A percentile compares a stretch with the other conserved stretches of the same genome.
Conservation (phyloP, 768 basidiomycete species). For the Pleurotus platypus region DNA sequence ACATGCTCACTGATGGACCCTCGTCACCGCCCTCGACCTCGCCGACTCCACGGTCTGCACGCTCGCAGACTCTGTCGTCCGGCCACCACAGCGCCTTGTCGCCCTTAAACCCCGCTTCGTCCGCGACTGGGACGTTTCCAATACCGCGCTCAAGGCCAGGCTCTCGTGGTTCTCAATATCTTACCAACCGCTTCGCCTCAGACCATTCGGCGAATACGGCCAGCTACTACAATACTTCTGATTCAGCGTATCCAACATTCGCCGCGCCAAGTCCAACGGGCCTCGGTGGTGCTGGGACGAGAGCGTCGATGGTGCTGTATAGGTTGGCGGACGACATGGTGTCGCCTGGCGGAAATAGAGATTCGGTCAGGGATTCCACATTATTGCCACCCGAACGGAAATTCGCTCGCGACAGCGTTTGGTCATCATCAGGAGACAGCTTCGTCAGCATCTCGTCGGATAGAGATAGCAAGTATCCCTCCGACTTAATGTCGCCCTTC, state of each 20-base stretch:
- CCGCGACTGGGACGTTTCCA: constrained; percentile 13
- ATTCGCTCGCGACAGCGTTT: constrained; percentile 21
- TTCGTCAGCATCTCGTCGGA: constrained; percentile 52
- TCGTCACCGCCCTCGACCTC: constrained; percentile 24
- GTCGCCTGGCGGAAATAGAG: constrained; percentile 27
- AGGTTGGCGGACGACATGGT: constrained; percentile 42
- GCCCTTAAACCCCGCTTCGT: constrained; percentile 45
- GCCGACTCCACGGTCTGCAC: constrained; percentile 12
- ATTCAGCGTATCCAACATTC: neutral
- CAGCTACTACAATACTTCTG: constrained; percentile 5
- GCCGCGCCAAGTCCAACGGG: neutral
- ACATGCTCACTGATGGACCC: constrained; percentile 15
- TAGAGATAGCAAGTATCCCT: constrained; percentile 58
- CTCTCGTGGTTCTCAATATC: constrained; percentile 35
- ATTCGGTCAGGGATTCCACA: constrained; percentile 19
- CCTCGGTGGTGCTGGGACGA: constrained; percentile 19
- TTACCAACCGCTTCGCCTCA: constrained; percentile 38
- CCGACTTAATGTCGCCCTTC: constrained; percentile 17
- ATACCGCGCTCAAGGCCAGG: constrained; percentile 31
- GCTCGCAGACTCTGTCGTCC: constrained; percentile 19
- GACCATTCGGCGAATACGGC: constrained; percentile 25
- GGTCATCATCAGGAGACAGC: constrained; percentile 34
- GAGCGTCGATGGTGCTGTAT: constrained; percentile 67
- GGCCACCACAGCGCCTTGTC: constrained; percentile 42
- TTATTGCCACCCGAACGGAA: constrained; percentile 15